Evolutionary conservation across 768 basidiomycete genomes (phyloP), one percentile per base, ranked within the genome.

Genomic region (Dioszegia hungarica): DNA sequence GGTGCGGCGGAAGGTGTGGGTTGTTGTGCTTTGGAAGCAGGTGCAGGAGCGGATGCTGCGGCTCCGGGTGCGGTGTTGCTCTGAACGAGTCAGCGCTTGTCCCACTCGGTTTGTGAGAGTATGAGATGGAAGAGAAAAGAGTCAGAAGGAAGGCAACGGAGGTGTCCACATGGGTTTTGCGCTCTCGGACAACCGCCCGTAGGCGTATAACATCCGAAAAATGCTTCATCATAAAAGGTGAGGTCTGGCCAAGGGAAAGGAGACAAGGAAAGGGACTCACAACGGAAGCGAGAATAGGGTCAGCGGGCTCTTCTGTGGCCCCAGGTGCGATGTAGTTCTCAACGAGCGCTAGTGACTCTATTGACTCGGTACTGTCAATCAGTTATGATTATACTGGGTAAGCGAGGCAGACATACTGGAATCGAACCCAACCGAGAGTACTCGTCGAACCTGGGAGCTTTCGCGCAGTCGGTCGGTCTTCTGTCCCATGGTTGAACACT

Each of bases 141-240:
- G 49, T 73, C 71, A 73, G 71, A 73, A 73, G 71, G 71, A 73
- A 73, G 71, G 71, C 71, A 73, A 73, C 71, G 71, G 71, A 73
- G 59, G 54, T 70, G 68, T 73, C 71, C 71, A 73, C 71, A 70
- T 64, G 68, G 64, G 55, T 72, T 73, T 73, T 73, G 71, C 71
- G 71, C 71, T 73, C 71, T 73, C 68, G 71, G 71, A 70, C 68
- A 64, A n/a, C 31, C 31, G 66, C 61, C 66, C 68, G 57, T 54
- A 67, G 63, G 66, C 59, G 55, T 67, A 37, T 72, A 64, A 73
- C 71, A 73, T 73, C 71, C 71, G 71, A 70, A 70, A 68, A 72
- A 73, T 73, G 45, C 64, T 73, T 73, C 71, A 73, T 73, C 71
- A 73, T 67, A 44, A 57, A 56, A 52, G 53, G 29, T 5, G 19